Conservation (phyloP, 352 stramenopile species). For the Globisporangium camurandrum region DNA sequence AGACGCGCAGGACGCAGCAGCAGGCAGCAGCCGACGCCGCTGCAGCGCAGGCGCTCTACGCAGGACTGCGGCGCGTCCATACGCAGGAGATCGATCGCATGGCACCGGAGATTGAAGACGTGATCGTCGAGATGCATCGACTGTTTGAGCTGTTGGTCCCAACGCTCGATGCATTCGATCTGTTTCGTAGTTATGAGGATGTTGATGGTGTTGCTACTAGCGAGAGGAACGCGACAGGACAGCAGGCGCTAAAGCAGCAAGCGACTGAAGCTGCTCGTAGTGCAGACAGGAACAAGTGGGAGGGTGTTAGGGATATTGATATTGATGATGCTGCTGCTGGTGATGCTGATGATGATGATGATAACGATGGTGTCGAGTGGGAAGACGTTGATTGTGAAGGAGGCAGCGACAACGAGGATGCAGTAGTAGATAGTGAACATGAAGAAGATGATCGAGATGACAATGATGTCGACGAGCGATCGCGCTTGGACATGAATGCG, state of each 20-base stretch:
- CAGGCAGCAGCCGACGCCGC: conserved; percentile 21
- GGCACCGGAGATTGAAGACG: conserved; percentile 56
- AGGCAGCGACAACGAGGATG: conserved; percentile 9
- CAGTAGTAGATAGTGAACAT: no score
- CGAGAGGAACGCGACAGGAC: no score
- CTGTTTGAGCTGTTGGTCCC: conserved; percentile 71
- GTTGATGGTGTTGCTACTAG: conserved; percentile 12
- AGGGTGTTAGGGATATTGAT: no score
- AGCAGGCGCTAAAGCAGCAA: no score
- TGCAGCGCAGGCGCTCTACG: conserved; percentile 5
- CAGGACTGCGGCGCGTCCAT: conserved; percentile 12
- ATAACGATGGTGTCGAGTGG: conserved; percentile 6
- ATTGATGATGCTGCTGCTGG: no score
- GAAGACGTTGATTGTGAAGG: conserved; percentile 9
- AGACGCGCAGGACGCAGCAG: conserved; percentile 3
- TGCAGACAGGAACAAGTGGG: conserved; percentile 9
- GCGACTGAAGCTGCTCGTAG: no score
- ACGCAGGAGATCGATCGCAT: conserved; percentile 28
- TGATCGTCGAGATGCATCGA: conserved; percentile 63
- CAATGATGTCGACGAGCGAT: not conserved
- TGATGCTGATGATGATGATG: conserved; percentile 3
- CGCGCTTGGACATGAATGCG: conserved; percentile 63
- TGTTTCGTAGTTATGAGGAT: conserved; percentile 12
- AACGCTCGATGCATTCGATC: conserved; percentile 56
- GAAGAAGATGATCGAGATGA: conserved; percentile 10